These are phyloP conservation scores for Aspergillus cejpii DNA, from an alignment of 2,329 filamentous ascomycete species.

Conservation along the genomic window DNA sequence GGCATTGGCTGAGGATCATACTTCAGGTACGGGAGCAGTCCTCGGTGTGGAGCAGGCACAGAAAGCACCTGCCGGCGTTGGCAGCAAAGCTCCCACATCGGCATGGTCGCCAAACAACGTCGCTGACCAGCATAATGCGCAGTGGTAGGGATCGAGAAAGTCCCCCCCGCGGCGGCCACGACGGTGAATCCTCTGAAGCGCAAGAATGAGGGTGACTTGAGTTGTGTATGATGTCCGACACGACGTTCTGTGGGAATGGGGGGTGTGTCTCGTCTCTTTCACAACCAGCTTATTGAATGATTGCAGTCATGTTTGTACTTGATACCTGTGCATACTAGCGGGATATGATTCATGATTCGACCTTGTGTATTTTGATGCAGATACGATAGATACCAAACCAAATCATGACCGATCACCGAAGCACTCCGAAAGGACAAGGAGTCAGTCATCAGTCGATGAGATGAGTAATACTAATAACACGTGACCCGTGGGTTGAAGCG, in stretches of 20 bases:
- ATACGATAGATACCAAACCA: slow-evolving; percentile 25
- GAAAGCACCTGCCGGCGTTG: slow-evolving; percentile 2
- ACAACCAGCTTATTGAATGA: background rate
- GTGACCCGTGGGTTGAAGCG: slow-evolving; percentile 5
- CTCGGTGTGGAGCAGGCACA: slow-evolving; percentile 9
- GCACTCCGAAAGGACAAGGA: too few species aligned
- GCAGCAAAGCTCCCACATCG: slow-evolving; percentile 5
- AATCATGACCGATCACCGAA: slow-evolving; percentile 15
- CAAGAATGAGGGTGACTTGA: slow-evolving; percentile 23
- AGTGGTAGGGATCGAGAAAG: slow-evolving; percentile 25
- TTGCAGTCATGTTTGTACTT: slow-evolving; percentile 6
- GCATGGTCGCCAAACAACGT: slow-evolving; percentile 12
- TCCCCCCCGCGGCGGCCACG: slow-evolving; percentile 7
- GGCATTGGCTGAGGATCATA: slow-evolving; percentile 14
- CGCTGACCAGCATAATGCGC: slow-evolving; percentile 24
- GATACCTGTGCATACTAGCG: slow-evolving; percentile 16
- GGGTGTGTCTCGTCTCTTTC: background rate
- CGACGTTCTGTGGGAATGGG: background rate
- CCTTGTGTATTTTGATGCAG: slow-evolving; percentile 19
- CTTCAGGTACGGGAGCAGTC: slow-evolving; percentile 27
- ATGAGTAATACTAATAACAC: too few species aligned
- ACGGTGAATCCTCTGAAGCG: slow-evolving; percentile 32
- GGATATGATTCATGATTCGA: slow-evolving; percentile 3
- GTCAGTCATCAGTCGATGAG: too few species aligned
- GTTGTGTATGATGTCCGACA: slow-evolving; percentile 13